phyloP scores from a whole-genome alignment of 805 yeast species.

The Debaryomyces castellii region DNA sequence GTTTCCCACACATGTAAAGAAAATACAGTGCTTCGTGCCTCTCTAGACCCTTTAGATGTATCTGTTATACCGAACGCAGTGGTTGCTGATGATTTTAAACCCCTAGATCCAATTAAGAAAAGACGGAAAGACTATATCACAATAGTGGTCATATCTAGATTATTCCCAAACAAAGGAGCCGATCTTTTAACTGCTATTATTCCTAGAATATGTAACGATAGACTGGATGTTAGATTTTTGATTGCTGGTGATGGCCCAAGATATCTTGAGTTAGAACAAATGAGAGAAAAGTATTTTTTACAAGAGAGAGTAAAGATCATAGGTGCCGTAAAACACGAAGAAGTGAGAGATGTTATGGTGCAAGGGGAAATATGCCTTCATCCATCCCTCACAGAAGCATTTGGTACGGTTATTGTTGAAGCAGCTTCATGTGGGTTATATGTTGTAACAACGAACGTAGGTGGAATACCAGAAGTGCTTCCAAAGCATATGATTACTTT shows the following conservation, averaged over 20 bases:
- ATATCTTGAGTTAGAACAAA: slow-evolving; percentile 89
- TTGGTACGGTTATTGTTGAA: slow-evolving; percentile 95
- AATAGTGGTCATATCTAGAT: slow-evolving; percentile 85
- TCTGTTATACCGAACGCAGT: slow-evolving; percentile 97
- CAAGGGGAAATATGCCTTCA: slow-evolving; percentile 92
- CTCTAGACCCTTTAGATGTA: slow-evolving; percentile 71
- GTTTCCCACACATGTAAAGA: slow-evolving; percentile 97
- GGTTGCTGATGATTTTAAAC: slow-evolving; percentile 76
- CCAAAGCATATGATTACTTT: slow-evolving; percentile 92
- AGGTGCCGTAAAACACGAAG: slow-evolving; percentile 89
- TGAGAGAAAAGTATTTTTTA: slow-evolving; percentile 80
- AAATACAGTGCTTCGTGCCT: slow-evolving; percentile 86
- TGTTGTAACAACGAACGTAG: slow-evolving; percentile 93
- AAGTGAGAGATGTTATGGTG: slow-evolving; percentile 89
- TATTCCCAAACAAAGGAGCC: slow-evolving; percentile 96
- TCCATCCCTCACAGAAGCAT: slow-evolving; percentile 94
- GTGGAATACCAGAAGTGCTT: slow-evolving; percentile 96
- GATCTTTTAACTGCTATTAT: slow-evolving; percentile 81
- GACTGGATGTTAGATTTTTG: slow-evolving; percentile 68
- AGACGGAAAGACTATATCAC: slow-evolving; percentile 46
- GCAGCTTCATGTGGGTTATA: slow-evolving; percentile 95
- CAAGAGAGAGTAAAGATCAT: slow-evolving; percentile 85
- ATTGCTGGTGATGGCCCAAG: slow-evolving; percentile 98
- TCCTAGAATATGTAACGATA: slow-evolving; percentile 71
- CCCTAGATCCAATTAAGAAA: slow-evolving; percentile 12